Base-by-base conservation (phyloP, 2,329 filamentous ascomycete species). In the Harringtonia aguacate region DNA sequence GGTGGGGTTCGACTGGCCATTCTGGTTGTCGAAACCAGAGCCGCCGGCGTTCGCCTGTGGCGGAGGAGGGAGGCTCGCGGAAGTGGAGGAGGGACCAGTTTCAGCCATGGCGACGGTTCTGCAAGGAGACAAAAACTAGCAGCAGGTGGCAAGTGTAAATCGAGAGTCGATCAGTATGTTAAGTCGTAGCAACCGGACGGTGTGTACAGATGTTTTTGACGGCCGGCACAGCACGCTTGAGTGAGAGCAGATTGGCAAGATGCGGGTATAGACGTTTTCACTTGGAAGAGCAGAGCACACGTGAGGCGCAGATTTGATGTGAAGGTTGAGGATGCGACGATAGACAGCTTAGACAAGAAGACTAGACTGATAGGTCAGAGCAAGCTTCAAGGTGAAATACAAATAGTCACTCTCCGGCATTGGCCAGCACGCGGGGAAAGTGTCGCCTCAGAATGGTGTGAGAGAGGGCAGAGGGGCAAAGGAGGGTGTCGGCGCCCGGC, bases 11-110 rank as follows among this genome's bases (percentile, higher is more conserved):
- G 71, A 67, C 66, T 86, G 83, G 53, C 74, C 75, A 59, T 82
- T 82, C 66, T 86, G 84, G 54, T 78, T 79, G 59, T 89, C 85
- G 65, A 84, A 89, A 59, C 84, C 86, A 55, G 85, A 81, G 53
- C 81, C 81, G 58, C 79, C 82, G 54, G 78, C 71, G 55, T 81
- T 76, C 49, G 75, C 67, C 62, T 84, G 79, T 45, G 82, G 76
- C 51, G 81, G 79, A 49, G 78, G 77, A 42, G 84, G 81, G 54
- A 88, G 77, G 64, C 83, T 77, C 50, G 77, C 69, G 53, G 76
- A 65, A 55, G 73, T 64, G 54, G 79, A 44, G 8, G 42, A 68
- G 61, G 79, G 68, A 60, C 77, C 73, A 67, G 75, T 77, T 60
- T 95, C 86, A 67, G 86, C 80, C 88, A 95, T 94, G 61, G 65